phyloP scores from a whole-genome alignment of 495 filamentous ascomycete genomes.

The Cladorrhinum samala region DNA sequence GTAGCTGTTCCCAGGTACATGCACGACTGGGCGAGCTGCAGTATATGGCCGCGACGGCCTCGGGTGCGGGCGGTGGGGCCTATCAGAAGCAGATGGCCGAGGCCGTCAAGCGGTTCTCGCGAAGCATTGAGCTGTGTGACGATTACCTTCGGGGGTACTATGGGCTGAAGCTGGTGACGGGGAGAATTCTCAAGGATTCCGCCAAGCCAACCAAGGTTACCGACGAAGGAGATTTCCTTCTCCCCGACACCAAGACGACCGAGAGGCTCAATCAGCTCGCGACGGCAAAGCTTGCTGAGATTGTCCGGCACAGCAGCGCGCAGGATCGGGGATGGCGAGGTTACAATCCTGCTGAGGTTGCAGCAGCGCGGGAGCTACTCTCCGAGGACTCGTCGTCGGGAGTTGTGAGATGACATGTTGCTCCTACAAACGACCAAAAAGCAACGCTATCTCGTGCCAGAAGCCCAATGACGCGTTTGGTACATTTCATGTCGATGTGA shows the following conservation, averaged over 20 bases:
- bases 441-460: constrained; percentile 9
- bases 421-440: constrained; percentile 2
- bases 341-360: constrained; percentile 67
- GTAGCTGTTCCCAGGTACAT: constrained; percentile 56
- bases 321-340: constrained; percentile 63
- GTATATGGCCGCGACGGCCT: constrained; percentile 57
- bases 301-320: constrained; percentile 56
- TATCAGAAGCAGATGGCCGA: constrained; percentile 53
- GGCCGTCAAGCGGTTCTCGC: constrained; percentile 74
- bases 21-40: constrained; percentile 79
- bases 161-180: constrained; percentile 66
- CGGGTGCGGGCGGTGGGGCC: constrained; percentile 34
- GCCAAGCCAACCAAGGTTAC: constrained; percentile 28
- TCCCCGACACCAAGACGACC: constrained; percentile 49
- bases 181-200: constrained; percentile 30
- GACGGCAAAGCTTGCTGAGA: constrained; percentile 66
- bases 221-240: constrained; percentile 35
- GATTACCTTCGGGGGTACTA: constrained; percentile 90
- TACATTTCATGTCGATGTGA: constrained; percentile 21
- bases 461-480: constrained; percentile 23
- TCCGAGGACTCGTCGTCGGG: constrained; percentile 32
- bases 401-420: constrained; percentile 29
- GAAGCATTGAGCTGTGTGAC: constrained; percentile 89
- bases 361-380: constrained; percentile 69
- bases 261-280: constrained; percentile 65